Evolutionary conservation across 2,329 filamentous ascomycete genomes (phyloP), one percentile per base, ranked within the genome.

Genomic region (Claviceps purpurea): DNA sequence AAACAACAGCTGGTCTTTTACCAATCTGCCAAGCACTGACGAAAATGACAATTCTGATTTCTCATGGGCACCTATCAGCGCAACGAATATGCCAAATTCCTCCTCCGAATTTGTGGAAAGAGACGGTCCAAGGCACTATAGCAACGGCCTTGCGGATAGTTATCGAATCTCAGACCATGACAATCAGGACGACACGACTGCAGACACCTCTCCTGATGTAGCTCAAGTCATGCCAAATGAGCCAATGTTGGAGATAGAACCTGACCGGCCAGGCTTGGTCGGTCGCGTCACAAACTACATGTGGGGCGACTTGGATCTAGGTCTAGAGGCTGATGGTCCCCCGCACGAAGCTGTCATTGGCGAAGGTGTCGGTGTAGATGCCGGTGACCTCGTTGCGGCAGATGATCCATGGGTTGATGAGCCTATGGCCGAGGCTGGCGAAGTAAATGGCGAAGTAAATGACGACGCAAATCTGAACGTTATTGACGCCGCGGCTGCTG

Each of bases 1-100:
- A 1, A 78, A 78, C 60, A 81, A 81, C 56, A 82, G 68, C 57
- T 84, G 80, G 81, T 74, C 73, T 0, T 83, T 82, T 57, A 67
- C 70, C 4, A 66, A 65, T 24, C 55, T 77, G 7, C 64, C 68
- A 20, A 49, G 59, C 11, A 55, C 63, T 40, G 51, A 52, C 4
- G 47, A 59, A n/a, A 39, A 45, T 16, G 54, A 57, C 13, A 42
- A 57, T n/a, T 41, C 47, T 16, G 51, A 56, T 14, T 30, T 45
- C 11, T 44, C 38, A 5, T 44, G 38, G 26, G 34, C 50, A 42
- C 13, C 43, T 7, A 38, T 14, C 22, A 49, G n/a, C n/a, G 14
- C 10, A 7, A 39, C 38, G 4, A 20, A 20, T 11, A 20, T 26
- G 38, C 38, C 39, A 13, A 11, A 13, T 4, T 34, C 24, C 6